Percentiles rank a stretch among this genome's conserved stretches.
Evolutionary conservation across 768 basidiomycete genomes (phyloP).

Genomic region (Lyophyllum semitale): DNA sequence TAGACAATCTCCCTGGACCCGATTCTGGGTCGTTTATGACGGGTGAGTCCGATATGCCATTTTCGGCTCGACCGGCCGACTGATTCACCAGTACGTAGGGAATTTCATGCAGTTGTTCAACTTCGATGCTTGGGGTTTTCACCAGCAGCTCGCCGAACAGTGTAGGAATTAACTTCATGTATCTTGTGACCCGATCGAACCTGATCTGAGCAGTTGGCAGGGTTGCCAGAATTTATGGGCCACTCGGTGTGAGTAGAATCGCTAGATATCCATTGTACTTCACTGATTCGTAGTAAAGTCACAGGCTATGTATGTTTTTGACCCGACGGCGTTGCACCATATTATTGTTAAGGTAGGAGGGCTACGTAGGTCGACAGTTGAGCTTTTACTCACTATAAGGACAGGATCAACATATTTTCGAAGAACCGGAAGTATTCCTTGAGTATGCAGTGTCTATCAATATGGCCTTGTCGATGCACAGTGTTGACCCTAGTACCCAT

Average conservation of each 20-base stretch:
- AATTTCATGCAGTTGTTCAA: constrained; percentile 15
- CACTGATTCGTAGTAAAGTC: constrained; percentile 20
- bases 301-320: constrained; percentile 30
- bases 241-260: not conserved
- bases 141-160: constrained; percentile 5
- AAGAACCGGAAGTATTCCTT: constrained; percentile 26
- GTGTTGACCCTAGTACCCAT: not conserved
- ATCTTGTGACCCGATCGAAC: not conserved
- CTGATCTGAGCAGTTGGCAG: not conserved
- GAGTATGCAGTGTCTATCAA: constrained; percentile 19
- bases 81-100: not conserved
- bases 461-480: not conserved
- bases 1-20: constrained; percentile 39
- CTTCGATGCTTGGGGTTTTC: constrained; percentile 15
- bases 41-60: constrained; percentile 20
- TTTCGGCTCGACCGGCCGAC: not conserved
- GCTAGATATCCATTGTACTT: not conserved
- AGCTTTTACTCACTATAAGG: not conserved
- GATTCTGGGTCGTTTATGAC: constrained; percentile 26
- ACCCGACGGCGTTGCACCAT: constrained; percentile 35
- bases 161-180: constrained; percentile 13
- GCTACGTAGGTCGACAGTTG: not conserved
- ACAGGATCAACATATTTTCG: constrained; percentile 35
- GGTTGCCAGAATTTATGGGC: constrained; percentile 1
- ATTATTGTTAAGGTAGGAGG: constrained; percentile 33